phyloP scores from a whole-genome alignment of 164 flowering plant species.

The Kalanchoe fedtschenkoi region DNA sequence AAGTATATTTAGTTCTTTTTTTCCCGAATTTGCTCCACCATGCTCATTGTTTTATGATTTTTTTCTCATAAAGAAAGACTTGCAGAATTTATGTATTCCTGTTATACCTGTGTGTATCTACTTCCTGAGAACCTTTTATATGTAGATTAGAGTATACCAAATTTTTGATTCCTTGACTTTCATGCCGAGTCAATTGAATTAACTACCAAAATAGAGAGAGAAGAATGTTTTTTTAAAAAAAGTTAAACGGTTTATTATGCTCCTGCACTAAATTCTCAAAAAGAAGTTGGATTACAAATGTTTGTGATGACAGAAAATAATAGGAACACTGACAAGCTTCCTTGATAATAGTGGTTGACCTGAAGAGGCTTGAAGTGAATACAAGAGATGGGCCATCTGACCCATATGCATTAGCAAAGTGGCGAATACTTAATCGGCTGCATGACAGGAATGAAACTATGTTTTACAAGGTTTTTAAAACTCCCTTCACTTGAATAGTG shows the following conservation, averaged over 20 bases:
- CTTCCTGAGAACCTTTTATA: background rate
- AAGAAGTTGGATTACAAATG: background rate
- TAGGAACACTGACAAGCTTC: conserved; percentile 6
- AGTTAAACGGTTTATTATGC: background rate
- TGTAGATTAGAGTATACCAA: background rate
- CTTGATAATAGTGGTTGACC: conserved; percentile 56
- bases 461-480: conserved; percentile 69
- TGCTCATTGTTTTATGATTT: no score
- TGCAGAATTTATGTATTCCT: no score
- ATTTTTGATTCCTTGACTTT: background rate
- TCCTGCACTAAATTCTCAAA: background rate
- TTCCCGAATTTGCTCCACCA: no score
- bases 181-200: background rate
- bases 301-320: background rate
- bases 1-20: no score
- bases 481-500: background rate
- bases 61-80: no score
- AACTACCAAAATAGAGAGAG: background rate
- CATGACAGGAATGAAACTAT: conserved; percentile 98
- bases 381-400: conserved; percentile 97
- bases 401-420: conserved; percentile 78
- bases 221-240: background rate
- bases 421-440: conserved; percentile 92
- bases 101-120: no score
- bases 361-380: conserved; percentile 77